Evolutionary conservation across 2,329 filamentous ascomycete genomes (phyloP), one percentile per base, ranked within the genome.

Genomic region (Ophiostoma sp.): DNA sequence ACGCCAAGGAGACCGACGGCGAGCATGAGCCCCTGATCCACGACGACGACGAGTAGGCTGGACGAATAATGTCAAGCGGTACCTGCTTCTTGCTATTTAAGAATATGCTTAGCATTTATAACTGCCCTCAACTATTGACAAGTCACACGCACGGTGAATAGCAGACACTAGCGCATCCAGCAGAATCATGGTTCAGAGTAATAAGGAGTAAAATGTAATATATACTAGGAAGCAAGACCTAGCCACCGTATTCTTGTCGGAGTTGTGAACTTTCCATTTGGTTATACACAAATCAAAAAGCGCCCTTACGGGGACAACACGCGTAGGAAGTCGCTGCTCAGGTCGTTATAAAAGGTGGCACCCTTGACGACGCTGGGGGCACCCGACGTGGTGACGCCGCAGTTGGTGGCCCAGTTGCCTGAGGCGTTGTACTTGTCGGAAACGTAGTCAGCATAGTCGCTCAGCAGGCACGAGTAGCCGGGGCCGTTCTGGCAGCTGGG

Each of bases 401-500:
- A 84, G 65, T 81, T 78, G 49, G 77, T 74, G 2, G 78, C 77
- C 75, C 83, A 87, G 73, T 81, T 79, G 18, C 85, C 83, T 38
- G 82, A 80, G 8, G 76, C 75, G 65, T 78, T 75, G 66, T 81
- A 79, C 76, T 84, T 84, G 45, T 78, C 72, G 40, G 76, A 72
- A 3, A 85, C 74, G 55, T 84, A 79, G 44, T 76, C 71, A 4
- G 74, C 76, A 70, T 85, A 85, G 64, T 82, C 76, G 5, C 75
- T 74, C 42, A 86, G 70, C 3, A 79, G 76, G 72, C 85, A 87
- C 18, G 81, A 84, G 6, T 76, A 79, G 5, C 85, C 87, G 3
- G 84, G 86, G 0, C 84, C 87, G 70, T 77, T 78, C 70, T 81
- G 78, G 75, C 85, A 89, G 0, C 77, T 80, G 0, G 83, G 81